Evolutionary conservation across 2,329 filamentous ascomycete species (phyloP), one percentile per base, ranked within the genome.

Genomic region (Dactylellina leptospora): DNA sequence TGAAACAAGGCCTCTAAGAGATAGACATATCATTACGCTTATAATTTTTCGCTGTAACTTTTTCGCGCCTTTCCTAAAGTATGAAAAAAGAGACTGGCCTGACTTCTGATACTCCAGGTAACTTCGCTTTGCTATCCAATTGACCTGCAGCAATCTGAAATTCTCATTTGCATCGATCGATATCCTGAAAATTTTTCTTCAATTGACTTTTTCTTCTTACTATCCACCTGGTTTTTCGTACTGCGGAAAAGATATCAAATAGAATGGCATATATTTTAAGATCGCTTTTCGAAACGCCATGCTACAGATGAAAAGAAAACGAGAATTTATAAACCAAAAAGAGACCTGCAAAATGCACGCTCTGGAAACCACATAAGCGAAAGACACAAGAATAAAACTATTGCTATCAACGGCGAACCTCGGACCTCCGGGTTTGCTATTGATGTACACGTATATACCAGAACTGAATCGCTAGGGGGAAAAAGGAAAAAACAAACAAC

Each of bases 291-390:
- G 40, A 68, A 68, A 60, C 61, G 56, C 47, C 54, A 60, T 51
- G 50, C 28, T 16, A 28, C 28, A 66, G 36, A 48, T 40, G 22
- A 36, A 51, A 56, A 56, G 58, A 58, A 36, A 51, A 53, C 27
- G 36, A 33, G 36, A 18, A 10, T 64, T 53, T 54, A 55, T 42
- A 50, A 30, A 30, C 38, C 47, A 22, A 36, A 33, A 27, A 56
- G 33, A 30, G 50, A 48, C 51, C 60, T 72, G 68, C 68, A 72
- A 62, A 36, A 56, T 64, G 68, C 68, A 63, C 25, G 55, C 44
- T 59, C 38, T 59, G 68, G 60, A 59, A 62, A 72, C 62, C 42
- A 68, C 59, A 64, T 72, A 72, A 72, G 59, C 68, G 59, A 72
- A 59, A 55, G n/a, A 55, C 30, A 25, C 50, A 56, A 42, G 62